These are phyloP conservation scores for Rhizopus delemar DNA, from an alignment of 371 early-diverging fungal genomes.

Conservation along the genomic window DNA sequence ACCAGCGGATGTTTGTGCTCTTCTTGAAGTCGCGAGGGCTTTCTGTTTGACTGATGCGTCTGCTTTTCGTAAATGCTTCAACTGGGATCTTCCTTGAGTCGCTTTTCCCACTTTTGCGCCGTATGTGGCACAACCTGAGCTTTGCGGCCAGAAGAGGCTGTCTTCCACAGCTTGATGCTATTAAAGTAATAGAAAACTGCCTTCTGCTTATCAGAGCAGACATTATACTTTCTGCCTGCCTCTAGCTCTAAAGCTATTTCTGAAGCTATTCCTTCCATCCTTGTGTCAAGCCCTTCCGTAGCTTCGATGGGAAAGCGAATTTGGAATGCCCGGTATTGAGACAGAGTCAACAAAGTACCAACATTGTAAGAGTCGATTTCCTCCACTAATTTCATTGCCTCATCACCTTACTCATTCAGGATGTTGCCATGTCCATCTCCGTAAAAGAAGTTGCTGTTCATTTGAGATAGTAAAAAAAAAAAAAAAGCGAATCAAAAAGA, in stretches of 20 bases:
- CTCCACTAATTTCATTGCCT: constrained; percentile 3
- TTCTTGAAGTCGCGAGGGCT: not conserved
- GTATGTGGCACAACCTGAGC: not conserved
- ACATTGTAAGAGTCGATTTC: not conserved
- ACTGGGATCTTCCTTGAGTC: too few relatives aligned
- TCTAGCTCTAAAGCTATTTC: too few relatives aligned
- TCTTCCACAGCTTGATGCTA: constrained; percentile 3
- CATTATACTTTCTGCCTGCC: not conserved
- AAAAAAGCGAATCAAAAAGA: too few relatives aligned
- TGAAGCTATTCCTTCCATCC: too few relatives aligned
- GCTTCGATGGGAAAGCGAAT: too few relatives aligned
- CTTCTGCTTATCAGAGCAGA: constrained; percentile 8
- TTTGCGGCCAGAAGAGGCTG: not conserved
- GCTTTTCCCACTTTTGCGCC: too few relatives aligned
- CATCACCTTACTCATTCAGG: constrained; percentile 4
- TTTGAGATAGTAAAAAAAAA: too few relatives aligned
- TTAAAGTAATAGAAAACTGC: constrained; percentile 3
- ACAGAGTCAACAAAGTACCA: not conserved
- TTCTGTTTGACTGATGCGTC: too few relatives aligned
- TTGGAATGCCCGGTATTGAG: too few relatives aligned
- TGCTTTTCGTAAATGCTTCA: too few relatives aligned
- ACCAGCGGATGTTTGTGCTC: constrained; percentile 6
- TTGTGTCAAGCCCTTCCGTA: too few relatives aligned
- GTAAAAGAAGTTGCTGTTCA: not conserved
- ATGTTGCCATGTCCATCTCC: constrained; percentile 8